phyloP scores from a whole-genome alignment of 2,329 filamentous ascomycete genomes.

The Sporothrix brasiliensis region DNA sequence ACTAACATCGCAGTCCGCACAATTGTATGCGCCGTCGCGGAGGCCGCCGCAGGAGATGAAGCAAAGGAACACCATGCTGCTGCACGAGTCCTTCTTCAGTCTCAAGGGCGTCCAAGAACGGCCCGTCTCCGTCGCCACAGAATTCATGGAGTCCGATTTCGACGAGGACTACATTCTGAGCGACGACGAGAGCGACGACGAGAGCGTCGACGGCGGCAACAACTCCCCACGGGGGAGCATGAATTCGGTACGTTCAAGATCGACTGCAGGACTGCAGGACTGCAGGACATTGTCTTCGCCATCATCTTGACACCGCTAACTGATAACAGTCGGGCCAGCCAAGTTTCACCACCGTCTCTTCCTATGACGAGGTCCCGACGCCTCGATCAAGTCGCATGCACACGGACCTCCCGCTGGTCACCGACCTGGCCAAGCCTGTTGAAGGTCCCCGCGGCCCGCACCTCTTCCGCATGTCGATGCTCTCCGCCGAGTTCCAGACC shows the following conservation, averaged over 20 bases:
- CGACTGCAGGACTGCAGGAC: not conserved
- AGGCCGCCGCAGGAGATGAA: constrained; percentile 55
- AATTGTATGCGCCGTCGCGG: constrained; percentile 34
- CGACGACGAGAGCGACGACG: constrained; percentile 54
- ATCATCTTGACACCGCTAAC: not conserved
- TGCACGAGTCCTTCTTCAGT: constrained; percentile 64
- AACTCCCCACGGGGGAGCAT: constrained; percentile 69
- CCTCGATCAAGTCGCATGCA: constrained; percentile 68
- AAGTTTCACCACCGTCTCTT: constrained; percentile 84
- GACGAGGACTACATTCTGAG: constrained; percentile 65
- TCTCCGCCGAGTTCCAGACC: constrained; percentile 59
- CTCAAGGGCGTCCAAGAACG: constrained; percentile 57
- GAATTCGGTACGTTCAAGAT: constrained; percentile 65
- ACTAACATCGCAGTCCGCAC: constrained; percentile 35
- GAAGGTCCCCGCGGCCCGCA: constrained; percentile 84
- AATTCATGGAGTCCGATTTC: constrained; percentile 77
- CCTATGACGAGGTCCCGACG: constrained; percentile 80
- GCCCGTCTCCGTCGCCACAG: constrained; percentile 71
- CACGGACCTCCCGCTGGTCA: constrained; percentile 63
- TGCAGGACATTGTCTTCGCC: no score
- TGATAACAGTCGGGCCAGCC: constrained; percentile 63
- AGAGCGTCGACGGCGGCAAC: constrained; percentile 59
- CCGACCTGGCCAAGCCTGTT: constrained; percentile 64
- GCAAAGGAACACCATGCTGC: constrained; percentile 48
- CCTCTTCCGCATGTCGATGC: constrained; percentile 73